Percentiles rank a stretch among this genome's conserved stretches.
Evolutionary conservation across 2,329 filamentous ascomycete genomes (phyloP).

Genomic region (Colletotrichum tabaci): DNA sequence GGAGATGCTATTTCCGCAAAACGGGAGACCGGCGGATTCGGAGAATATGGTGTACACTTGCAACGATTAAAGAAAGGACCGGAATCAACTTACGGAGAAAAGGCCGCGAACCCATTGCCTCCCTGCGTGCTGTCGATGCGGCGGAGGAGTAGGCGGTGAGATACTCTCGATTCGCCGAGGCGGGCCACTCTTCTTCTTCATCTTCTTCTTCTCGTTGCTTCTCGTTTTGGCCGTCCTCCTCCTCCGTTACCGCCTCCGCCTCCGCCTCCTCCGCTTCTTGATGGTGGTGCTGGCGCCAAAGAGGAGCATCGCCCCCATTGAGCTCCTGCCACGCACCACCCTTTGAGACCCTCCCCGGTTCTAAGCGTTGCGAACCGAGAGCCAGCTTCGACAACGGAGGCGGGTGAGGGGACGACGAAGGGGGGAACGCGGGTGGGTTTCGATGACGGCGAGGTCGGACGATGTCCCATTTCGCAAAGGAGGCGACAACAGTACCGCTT

Average conservation of each 20-base stretch:
- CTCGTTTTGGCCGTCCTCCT: conserved; percentile 11
- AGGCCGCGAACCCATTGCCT: conserved; percentile 48
- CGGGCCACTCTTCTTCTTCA: conserved; percentile 50
- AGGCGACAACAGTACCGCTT: background rate
- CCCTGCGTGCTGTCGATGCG: conserved; percentile 50
- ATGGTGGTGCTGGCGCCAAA: background rate
- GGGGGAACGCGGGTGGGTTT: background rate
- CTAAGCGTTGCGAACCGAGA: conserved; percentile 28
- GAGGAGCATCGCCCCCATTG: background rate
- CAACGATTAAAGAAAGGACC: conserved; percentile 13
- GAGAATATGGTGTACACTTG: background rate
- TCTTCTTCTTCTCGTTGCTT: conserved; percentile 44
- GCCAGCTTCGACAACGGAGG: background rate
- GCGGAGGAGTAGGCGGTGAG: conserved; percentile 52
- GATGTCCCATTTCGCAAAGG: conserved; percentile 42
- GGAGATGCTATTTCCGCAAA: background rate
- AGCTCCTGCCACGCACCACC: background rate
- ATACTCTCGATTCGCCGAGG: conserved; percentile 48
- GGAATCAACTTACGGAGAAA: conserved; percentile 55
- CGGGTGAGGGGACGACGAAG: background rate
- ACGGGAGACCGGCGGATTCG: too few species aligned
- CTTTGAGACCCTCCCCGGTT: background rate
- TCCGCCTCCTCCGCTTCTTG: conserved; percentile 17
- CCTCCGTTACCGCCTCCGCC: too few species aligned
- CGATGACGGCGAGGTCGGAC: conserved; percentile 4